Percentiles rank a stretch among this genome's conserved stretches.
Conservation (phyloP, 2,329 filamentous ascomycete genomes). For the Aspergillus brunneoviolaceus region DNA sequence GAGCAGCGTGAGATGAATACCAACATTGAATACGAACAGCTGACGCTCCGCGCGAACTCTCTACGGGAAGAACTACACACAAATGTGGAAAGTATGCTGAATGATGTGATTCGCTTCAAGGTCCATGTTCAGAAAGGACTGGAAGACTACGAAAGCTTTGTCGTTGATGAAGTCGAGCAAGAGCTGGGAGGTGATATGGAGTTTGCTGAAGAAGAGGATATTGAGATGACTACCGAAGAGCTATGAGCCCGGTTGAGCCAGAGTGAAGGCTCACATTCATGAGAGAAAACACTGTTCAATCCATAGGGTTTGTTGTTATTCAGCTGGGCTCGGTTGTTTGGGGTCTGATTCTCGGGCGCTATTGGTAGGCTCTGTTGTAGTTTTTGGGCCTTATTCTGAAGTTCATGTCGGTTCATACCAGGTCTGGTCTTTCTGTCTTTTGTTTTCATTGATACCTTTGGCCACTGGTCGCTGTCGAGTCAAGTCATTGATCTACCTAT, state of each 20-base stretch:
- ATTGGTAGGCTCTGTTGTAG: constrained; percentile 1
- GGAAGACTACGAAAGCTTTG: constrained; percentile 92
- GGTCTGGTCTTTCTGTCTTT: background rate
- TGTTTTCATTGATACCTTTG: constrained; percentile 2
- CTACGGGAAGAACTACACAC: constrained; percentile 97
- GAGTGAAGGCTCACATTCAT: too few species aligned
- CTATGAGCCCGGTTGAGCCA: constrained; percentile 3
- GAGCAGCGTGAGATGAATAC: constrained; percentile 96
- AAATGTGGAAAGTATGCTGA: constrained; percentile 91
- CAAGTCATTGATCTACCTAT: background rate
- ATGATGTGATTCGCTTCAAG: constrained; percentile 98
- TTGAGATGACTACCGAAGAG: constrained; percentile 8
- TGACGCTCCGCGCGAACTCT: constrained; percentile 78
- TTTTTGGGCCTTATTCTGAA: background rate
- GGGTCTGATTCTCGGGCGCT: constrained; percentile 8
- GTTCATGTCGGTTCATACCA: background rate
- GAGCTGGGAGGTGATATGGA: constrained; percentile 68
- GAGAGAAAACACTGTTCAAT: too few species aligned
- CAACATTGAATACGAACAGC: constrained; percentile 92
- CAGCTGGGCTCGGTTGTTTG: background rate
- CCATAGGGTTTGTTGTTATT: background rate
- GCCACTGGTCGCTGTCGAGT: background rate
- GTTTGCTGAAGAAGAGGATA: constrained; percentile 31
- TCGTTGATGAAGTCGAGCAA: constrained; percentile 87
- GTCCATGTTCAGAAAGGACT: constrained; percentile 90